Conservation (phyloP, 2,329 filamentous ascomycete species). For the Plenodomus lindquistii region DNA sequence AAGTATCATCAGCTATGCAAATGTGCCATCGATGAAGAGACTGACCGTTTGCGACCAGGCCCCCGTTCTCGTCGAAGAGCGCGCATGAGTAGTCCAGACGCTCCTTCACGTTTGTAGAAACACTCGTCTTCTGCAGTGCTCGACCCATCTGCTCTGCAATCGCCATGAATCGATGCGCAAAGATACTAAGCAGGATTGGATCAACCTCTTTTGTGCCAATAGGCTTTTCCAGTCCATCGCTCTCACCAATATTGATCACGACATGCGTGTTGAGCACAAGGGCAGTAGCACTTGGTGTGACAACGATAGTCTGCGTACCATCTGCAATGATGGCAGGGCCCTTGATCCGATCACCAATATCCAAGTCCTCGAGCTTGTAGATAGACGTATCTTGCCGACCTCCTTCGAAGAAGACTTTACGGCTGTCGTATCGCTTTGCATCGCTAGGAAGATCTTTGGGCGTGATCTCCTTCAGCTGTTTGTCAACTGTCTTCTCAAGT, state of each 20-base stretch:
- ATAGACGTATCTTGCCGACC: conserved; percentile 77
- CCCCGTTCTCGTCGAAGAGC: conserved; percentile 75
- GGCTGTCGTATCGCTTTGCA: conserved; percentile 68
- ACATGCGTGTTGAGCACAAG: conserved; percentile 84
- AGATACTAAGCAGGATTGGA: conserved; percentile 77
- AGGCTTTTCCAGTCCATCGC: conserved; percentile 53
- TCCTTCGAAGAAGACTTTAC: conserved; percentile 81
- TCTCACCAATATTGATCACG: conserved; percentile 77
- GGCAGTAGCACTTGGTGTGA: conserved; percentile 77
- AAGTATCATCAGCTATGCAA: conserved; percentile 8
- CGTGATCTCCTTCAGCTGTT: conserved; percentile 74
- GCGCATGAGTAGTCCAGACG: conserved; percentile 83
- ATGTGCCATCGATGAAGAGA: background rate
- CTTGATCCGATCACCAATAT: conserved; percentile 70
- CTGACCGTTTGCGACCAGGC: conserved; percentile 71
- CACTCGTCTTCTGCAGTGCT: conserved; percentile 77
- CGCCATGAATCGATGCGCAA: conserved; percentile 82
- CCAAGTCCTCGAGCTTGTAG: conserved; percentile 77
- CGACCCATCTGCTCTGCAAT: conserved; percentile 85
- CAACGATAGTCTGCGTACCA: conserved; percentile 87
- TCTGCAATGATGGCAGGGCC: conserved; percentile 88
- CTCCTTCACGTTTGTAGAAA: conserved; percentile 81
- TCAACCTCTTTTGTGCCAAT: conserved; percentile 64
- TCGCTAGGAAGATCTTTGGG: conserved; percentile 59
- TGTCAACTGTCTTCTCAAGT: conserved; percentile 78